Evolutionary conservation across 2,329 filamentous ascomycete species (phyloP).

Genomic region (Cadophora sp.): DNA sequence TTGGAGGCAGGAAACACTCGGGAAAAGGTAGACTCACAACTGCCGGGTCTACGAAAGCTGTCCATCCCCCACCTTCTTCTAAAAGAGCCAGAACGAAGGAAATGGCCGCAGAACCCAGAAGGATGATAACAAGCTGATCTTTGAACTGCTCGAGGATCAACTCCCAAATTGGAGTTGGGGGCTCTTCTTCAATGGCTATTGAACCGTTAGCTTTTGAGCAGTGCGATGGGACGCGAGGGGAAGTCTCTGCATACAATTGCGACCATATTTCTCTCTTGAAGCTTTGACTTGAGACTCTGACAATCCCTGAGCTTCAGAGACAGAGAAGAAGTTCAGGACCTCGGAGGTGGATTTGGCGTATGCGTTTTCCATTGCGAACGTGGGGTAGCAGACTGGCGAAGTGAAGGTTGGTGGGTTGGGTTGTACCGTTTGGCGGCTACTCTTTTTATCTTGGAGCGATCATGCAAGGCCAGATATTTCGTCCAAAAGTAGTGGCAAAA

Average conservation of each 20-base stretch:
- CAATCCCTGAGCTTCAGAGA: constrained; percentile 61
- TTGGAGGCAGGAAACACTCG: background rate
- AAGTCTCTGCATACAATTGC: constrained; percentile 62
- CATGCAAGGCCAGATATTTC: constrained; percentile 30
- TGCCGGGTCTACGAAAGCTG: constrained; percentile 93
- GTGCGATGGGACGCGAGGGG: constrained; percentile 25
- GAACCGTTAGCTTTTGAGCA: constrained; percentile 33
- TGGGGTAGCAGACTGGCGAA: constrained; percentile 22
- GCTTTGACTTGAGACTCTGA: constrained; percentile 63
- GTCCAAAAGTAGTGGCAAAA: constrained; percentile 23
- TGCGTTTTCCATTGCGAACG: constrained; percentile 63
- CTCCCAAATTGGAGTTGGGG: constrained; percentile 94
- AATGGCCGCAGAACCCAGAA: constrained; percentile 89
- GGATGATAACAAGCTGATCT: constrained; percentile 95
- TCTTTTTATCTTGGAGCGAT: constrained; percentile 25
- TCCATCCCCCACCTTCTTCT: constrained; percentile 92
- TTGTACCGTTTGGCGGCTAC: constrained; percentile 29
- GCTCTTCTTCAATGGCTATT: constrained; percentile 81
- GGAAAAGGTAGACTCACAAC: constrained; percentile 70
- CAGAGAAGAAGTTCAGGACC: constrained; percentile 65
- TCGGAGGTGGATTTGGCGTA: constrained; percentile 63
- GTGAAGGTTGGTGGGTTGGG: constrained; percentile 12
- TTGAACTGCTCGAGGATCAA: constrained; percentile 99
- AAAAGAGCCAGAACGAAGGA: constrained; percentile 94
- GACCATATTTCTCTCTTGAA: constrained; percentile 65